These are phyloP conservation scores for Physaria fendleri DNA, from an alignment of 345 rosid species.

Conservation along the genomic window DNA sequence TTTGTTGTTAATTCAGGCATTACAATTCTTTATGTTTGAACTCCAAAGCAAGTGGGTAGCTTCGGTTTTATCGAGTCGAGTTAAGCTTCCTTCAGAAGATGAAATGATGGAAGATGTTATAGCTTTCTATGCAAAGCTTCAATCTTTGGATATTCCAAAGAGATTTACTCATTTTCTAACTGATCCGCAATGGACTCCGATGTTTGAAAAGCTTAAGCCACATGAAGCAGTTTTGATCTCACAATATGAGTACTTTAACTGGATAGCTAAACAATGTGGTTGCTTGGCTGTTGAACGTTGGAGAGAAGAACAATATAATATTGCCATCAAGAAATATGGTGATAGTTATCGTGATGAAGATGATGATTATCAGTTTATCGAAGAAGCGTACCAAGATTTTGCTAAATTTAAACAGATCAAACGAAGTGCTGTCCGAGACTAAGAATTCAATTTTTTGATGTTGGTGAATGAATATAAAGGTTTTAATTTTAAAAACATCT, in stretches of 20 bases:
- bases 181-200: not conserved
- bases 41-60: constrained; percentile 15
- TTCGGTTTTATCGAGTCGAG: not conserved
- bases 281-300: constrained; percentile 33
- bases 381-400: not conserved
- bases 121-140: constrained; percentile 41
- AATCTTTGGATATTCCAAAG: constrained; percentile 20
- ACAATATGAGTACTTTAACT: constrained; percentile 8
- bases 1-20: not conserved
- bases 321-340: not conserved
- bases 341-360: not conserved
- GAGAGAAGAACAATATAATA: constrained; percentile 26
- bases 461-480: not conserved
- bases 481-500: not conserved
- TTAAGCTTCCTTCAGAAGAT: not conserved
- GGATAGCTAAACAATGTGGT: constrained; percentile 43
- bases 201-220: not conserved
- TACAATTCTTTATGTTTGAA: constrained; percentile 1
- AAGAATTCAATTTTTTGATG: not conserved
- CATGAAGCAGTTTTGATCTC: not conserved
- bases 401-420: not conserved
- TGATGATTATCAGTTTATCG: not conserved
- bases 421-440: not conserved
- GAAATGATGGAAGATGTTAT: constrained; percentile 28
- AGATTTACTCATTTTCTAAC: not conserved